A percentile compares a stretch with the other conserved stretches of the same genome.
Evolutionary conservation across 257 asterid species (phyloP).

Genomic region (Dorcoceras hygrometricum): DNA sequence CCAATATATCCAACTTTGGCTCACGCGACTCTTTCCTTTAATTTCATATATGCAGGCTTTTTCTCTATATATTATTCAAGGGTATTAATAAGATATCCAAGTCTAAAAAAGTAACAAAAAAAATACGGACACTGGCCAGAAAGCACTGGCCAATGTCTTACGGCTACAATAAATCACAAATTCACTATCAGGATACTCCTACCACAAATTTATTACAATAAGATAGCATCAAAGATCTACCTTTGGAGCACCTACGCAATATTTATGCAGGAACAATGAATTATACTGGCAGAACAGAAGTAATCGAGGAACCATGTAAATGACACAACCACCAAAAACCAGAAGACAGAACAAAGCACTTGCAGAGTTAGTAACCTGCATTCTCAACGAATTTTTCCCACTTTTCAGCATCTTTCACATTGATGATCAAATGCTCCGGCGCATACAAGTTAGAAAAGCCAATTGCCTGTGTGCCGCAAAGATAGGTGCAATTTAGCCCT

Average conservation of each 20-base stretch:
- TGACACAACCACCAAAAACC: conserved; percentile 1
- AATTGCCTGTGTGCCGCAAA: conserved; percentile 60
- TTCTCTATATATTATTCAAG: too few relatives aligned
- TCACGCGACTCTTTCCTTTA: too few relatives aligned
- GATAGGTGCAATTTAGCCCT: conserved; percentile 11
- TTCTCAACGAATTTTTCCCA: conserved; percentile 86
- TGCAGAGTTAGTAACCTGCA: conserved; percentile 56
- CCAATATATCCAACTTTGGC: too few relatives aligned
- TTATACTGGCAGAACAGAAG: conserved; percentile 9
- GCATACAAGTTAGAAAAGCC: conserved; percentile 85
- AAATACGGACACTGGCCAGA: too few relatives aligned
- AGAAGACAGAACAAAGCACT: conserved; percentile 1
- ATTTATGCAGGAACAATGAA: not conserved
- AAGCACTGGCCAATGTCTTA: too few relatives aligned
- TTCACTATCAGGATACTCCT: not conserved
- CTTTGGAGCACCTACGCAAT: not conserved
- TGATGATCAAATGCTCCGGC: conserved; percentile 92
- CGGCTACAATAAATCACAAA: not conserved
- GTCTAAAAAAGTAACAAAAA: too few relatives aligned
- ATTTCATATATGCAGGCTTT: too few relatives aligned
- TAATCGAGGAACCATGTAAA: not conserved
- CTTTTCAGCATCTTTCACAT: conserved; percentile 91
- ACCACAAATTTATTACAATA: not conserved
- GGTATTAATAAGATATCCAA: too few relatives aligned
- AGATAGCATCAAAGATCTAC: not conserved